These are phyloP conservation scores for Tetracladium marchalianum DNA, from an alignment of 495 filamentous ascomycete genomes.

Conservation along the genomic window DNA sequence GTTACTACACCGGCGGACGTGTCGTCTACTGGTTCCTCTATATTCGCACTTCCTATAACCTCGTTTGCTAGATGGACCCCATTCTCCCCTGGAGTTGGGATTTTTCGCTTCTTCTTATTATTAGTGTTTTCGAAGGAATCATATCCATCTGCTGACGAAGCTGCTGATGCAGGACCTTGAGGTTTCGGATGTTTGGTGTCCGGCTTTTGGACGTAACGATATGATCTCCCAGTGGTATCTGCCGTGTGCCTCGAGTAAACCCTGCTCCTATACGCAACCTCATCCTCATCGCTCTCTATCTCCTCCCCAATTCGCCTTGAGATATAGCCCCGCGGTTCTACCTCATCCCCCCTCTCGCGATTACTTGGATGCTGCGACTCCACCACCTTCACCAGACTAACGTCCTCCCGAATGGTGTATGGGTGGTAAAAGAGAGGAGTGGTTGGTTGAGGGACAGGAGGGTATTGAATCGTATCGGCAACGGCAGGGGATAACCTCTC, in stretches of 20 bases:
- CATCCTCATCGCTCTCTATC: slow-evolving; percentile 29
- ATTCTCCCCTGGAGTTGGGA: slow-evolving; percentile 70
- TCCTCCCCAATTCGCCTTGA: slow-evolving; percentile 23
- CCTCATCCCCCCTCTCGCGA: slow-evolving; percentile 11
- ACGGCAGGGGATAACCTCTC: slow-evolving; percentile 77
- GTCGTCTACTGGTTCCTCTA: slow-evolving; percentile 32
- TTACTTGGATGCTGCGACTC: slow-evolving; percentile 17
- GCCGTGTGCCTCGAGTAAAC: slow-evolving; percentile 19
- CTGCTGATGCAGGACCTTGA: slow-evolving; percentile 35
- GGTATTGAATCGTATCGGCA: slow-evolving; percentile 73
- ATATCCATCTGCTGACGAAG: slow-evolving; percentile 71
- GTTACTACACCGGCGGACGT: slow-evolving; percentile 39
- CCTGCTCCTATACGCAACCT: slow-evolving; percentile 19
- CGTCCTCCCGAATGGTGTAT: slow-evolving; percentile 38
- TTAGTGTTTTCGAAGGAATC: slow-evolving; percentile 98
- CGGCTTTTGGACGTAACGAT: slow-evolving; percentile 22
- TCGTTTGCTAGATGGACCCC: slow-evolving; percentile 43
- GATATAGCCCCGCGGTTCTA: slow-evolving; percentile 22
- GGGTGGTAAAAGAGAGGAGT: slow-evolving; percentile 70
- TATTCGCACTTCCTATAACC: slow-evolving; percentile 48
- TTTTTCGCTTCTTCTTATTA: slow-evolving; percentile 99
- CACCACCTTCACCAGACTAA: slow-evolving; percentile 6
- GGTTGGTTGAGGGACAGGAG: slow-evolving; percentile 54
- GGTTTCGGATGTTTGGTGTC: slow-evolving; percentile 32
- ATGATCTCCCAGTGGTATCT: slow-evolving; percentile 17